phyloP scores from a whole-genome alignment of 1,284 basidiomycete genomes.

The Testicularia cyperi region DNA sequence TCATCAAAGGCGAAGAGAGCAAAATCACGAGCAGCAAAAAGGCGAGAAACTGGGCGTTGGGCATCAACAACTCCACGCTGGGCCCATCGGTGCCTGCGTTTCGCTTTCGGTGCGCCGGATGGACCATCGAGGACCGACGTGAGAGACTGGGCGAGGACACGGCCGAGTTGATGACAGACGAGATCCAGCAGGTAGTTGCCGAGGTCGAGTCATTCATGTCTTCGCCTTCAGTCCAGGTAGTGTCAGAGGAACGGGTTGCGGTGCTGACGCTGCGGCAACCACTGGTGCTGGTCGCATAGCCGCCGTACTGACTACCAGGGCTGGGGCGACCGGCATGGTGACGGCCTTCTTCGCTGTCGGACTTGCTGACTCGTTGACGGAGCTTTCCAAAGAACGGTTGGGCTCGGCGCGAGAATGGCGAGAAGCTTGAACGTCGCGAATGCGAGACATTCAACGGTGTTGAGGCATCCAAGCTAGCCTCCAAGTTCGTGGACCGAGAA shows the following conservation, averaged over 20 bases:
- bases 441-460: neutral
- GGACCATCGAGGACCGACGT: neutral
- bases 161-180: too few relatives aligned
- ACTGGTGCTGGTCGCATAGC: too few relatives aligned
- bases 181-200: too few relatives aligned
- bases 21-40: slow-evolving; percentile 29
- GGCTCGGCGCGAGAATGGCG: neutral
- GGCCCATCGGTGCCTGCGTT: neutral
- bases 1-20: slow-evolving; percentile 34
- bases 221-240: too few relatives aligned
- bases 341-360: too few relatives aligned
- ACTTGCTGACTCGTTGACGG: too few relatives aligned
- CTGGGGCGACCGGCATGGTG: too few relatives aligned
- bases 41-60: slow-evolving; percentile 25
- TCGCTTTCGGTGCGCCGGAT: neutral
- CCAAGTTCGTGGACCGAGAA: neutral
- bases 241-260: too few relatives aligned
- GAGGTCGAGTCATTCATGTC: too few relatives aligned
- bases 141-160: neutral
- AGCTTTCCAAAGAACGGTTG: too few relatives aligned
- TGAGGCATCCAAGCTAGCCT: slow-evolving; percentile 1
- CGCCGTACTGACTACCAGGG: too few relatives aligned
- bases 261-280: too few relatives aligned
- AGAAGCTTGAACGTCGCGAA: neutral
- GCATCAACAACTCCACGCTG: slow-evolving; percentile 1